These are phyloP conservation scores for Sclerotinia nivalis DNA, from an alignment of 2,329 filamentous ascomycete species.

Conservation along the genomic window DNA sequence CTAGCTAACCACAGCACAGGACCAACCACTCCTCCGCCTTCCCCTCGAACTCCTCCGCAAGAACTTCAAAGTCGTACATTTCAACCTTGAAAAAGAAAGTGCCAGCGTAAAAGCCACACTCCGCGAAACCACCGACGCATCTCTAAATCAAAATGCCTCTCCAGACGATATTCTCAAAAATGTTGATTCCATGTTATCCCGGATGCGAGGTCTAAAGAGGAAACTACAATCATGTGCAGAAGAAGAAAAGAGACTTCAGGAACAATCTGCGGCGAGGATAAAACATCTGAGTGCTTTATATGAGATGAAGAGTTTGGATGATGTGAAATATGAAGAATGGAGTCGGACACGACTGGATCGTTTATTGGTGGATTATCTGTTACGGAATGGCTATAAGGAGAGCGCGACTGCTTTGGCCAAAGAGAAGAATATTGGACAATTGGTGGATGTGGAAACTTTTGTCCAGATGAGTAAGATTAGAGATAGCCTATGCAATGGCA, in stretches of 20 bases:
- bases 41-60: slow-evolving; percentile 91
- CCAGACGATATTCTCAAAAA: slow-evolving; percentile 74
- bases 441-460: slow-evolving; percentile 90
- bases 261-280: slow-evolving; percentile 73
- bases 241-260: slow-evolving; percentile 77
- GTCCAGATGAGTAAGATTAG: slow-evolving; percentile 77
- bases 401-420: slow-evolving; percentile 74
- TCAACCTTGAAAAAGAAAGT: slow-evolving; percentile 71
- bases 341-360: slow-evolving; percentile 78
- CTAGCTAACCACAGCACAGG: slow-evolving; percentile 52
- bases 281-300: slow-evolving; percentile 81
- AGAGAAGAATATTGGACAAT: slow-evolving; percentile 72
- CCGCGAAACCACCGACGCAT: slow-evolving; percentile 55
- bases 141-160: slow-evolving; percentile 55
- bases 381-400: slow-evolving; percentile 78
- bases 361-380: slow-evolving; percentile 86
- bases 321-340: slow-evolving; percentile 94
- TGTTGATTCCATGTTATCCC: slow-evolving; percentile 80
- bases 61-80: slow-evolving; percentile 87
- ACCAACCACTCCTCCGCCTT: slow-evolving; percentile 90
- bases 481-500: slow-evolving; percentile 67
- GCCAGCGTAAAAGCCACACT: slow-evolving; percentile 61
- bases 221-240: slow-evolving; percentile 77
- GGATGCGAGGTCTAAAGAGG: slow-evolving; percentile 83
- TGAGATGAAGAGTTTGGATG: slow-evolving; percentile 75